A percentile compares a stretch with the other conserved stretches of the same genome.
Conservation (phyloP, 352 stramenopile species). For the Thalassiosira gravida region DNA sequence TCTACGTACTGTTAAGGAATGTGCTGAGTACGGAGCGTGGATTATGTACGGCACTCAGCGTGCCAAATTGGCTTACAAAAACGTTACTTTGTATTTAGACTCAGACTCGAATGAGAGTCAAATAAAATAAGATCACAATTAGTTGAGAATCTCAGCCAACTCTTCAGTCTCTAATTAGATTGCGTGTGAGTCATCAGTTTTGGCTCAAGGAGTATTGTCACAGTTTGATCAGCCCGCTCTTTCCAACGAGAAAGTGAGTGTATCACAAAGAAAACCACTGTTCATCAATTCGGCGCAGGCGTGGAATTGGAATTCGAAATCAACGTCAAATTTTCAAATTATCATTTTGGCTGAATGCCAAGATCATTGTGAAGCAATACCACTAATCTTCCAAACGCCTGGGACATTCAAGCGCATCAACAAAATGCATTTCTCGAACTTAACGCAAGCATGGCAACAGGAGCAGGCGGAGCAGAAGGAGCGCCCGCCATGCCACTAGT, state of each 20-base stretch:
- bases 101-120: too few relatives aligned
- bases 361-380: not conserved
- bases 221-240: not conserved
- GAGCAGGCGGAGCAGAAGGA: not conserved
- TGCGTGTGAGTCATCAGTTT: too few relatives aligned
- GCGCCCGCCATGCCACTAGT: not conserved
- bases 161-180: too few relatives aligned
- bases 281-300: not conserved
- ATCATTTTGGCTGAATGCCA: not conserved
- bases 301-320: not conserved
- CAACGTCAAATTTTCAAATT: too few relatives aligned
- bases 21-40: too few relatives aligned
- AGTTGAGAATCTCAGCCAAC: too few relatives aligned
- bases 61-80: too few relatives aligned
- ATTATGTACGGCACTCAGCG: too few relatives aligned
- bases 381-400: not conserved
- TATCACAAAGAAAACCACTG: not conserved
- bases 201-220: not conserved
- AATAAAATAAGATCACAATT: too few relatives aligned
- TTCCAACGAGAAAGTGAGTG: not conserved
- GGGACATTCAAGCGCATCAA: not conserved
- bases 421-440: not conserved
- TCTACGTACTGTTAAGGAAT: too few relatives aligned
- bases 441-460: not conserved
- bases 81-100: too few relatives aligned